Conservation (phyloP, 2,329 filamentous ascomycete species). For the Beauveria sp. region DNA sequence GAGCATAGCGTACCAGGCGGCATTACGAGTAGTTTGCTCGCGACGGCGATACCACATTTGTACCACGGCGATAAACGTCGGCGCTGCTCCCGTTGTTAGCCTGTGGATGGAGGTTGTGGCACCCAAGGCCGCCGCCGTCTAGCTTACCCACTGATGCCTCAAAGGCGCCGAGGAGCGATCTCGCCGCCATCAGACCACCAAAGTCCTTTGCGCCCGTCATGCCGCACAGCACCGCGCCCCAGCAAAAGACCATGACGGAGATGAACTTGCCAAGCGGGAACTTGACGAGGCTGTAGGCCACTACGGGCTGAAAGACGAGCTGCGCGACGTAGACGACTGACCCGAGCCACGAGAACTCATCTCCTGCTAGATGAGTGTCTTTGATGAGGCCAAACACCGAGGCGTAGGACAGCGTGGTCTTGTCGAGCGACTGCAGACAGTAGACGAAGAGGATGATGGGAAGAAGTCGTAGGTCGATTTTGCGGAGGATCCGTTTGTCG, state of each 20-base stretch:
- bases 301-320: conserved; percentile 40
- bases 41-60: conserved; percentile 29
- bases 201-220: conserved; percentile 45
- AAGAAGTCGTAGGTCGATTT: conserved; percentile 43
- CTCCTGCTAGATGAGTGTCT: conserved; percentile 39
- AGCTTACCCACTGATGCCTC: conserved; percentile 34
- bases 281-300: conserved; percentile 47
- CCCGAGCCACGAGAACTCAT: conserved; percentile 58
- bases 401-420: conserved; percentile 44
- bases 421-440: conserved; percentile 27
- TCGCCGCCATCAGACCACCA: conserved; percentile 33
- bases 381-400: conserved; percentile 55
- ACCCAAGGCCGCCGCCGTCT: too few relatives aligned
- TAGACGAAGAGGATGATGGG: conserved; percentile 46
- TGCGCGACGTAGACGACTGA: conserved; percentile 28
- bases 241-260: conserved; percentile 40
- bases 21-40: conserved; percentile 25
- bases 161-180: conserved; percentile 38
- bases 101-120: neutral
- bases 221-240: conserved; percentile 44
- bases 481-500: conserved; percentile 37
- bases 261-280: conserved; percentile 48
- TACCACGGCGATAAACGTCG: conserved; percentile 23
- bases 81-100: conserved; percentile 15
- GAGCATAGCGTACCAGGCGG: conserved; percentile 25